These are phyloP conservation scores for Jackrogersella minutella DNA, from an alignment of 495 filamentous ascomycete species.

Conservation along the genomic window DNA sequence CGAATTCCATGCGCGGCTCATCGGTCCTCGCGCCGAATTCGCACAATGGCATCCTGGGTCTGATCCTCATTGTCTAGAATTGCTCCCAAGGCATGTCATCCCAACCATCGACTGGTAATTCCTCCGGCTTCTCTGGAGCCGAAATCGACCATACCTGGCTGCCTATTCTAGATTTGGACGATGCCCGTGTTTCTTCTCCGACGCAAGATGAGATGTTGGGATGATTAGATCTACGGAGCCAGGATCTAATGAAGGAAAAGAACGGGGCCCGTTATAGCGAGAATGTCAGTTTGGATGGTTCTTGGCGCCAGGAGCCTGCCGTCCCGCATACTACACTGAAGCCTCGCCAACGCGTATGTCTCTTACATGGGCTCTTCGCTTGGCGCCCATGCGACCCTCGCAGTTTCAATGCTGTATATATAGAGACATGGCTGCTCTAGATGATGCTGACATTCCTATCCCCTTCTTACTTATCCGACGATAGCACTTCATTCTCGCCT, in stretches of 20 bases:
- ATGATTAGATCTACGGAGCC: slow-evolving; percentile 42
- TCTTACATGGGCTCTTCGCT: slow-evolving; percentile 9
- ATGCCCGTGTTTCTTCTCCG: slow-evolving; percentile 27
- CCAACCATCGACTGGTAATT: slow-evolving; percentile 26
- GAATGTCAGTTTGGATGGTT: slow-evolving; percentile 26
- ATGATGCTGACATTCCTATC: slow-evolving; percentile 7
- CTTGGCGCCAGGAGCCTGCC: slow-evolving; percentile 34
- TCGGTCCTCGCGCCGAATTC: slow-evolving; percentile 34
- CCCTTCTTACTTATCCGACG: slow-evolving; percentile 42
- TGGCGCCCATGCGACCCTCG: slow-evolving; percentile 27
- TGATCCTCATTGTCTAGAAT: slow-evolving; percentile 21
- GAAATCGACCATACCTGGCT: slow-evolving; percentile 16
- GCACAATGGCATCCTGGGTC: slow-evolving; percentile 28
- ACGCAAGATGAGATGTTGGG: slow-evolving; percentile 41
- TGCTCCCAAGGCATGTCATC: slow-evolving; percentile 16
- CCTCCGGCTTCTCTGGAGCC: slow-evolving; percentile 41
- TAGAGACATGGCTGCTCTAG: slow-evolving; percentile 20
- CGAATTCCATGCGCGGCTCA: slow-evolving; percentile 24
- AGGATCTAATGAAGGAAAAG: slow-evolving; percentile 28
- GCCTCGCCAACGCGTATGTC: slow-evolving; percentile 26
- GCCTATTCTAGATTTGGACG: slow-evolving; percentile 25
- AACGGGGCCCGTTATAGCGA: slow-evolving; percentile 31
- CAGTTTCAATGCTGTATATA: slow-evolving; percentile 32
- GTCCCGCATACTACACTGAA: slow-evolving; percentile 27
- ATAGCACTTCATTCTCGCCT: slow-evolving; percentile 43